Conservation (phyloP, 192 early-diverging fungal species). For the Borealophlyctis nickersoniae region DNA sequence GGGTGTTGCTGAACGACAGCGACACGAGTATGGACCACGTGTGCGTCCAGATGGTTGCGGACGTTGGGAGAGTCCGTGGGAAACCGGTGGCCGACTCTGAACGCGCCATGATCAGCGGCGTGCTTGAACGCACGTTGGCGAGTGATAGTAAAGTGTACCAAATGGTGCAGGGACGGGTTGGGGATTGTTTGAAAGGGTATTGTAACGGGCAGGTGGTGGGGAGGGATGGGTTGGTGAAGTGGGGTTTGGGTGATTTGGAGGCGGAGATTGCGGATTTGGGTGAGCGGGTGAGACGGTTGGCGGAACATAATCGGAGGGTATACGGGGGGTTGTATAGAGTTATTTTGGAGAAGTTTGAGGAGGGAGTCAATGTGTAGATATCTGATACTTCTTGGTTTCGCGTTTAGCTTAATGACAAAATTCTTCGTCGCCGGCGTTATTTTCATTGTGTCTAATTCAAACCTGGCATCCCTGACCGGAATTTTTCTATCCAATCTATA, state of each 20-base stretch:
- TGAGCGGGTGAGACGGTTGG: slow-evolving; percentile 29
- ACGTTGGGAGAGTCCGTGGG: slow-evolving; percentile 38
- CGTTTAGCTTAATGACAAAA: no score
- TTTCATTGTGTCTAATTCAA: no score
- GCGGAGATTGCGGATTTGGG: slow-evolving; percentile 39
- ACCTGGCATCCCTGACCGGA: no score
- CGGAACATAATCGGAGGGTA: slow-evolving; percentile 31
- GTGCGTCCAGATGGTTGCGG: slow-evolving; percentile 39
- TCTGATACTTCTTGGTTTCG: no score
- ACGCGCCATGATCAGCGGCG: slow-evolving; percentile 17
- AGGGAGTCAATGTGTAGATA: no score
- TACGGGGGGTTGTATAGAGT: slow-evolving; percentile 18
- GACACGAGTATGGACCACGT: slow-evolving; percentile 51
- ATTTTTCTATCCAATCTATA: no score
- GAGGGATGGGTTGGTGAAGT: slow-evolving; percentile 27
- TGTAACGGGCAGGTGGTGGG: slow-evolving; percentile 7
- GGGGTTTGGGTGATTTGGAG: slow-evolving; percentile 34
- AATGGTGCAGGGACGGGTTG: slow-evolving; percentile 37
- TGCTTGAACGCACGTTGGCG: slow-evolving; percentile 45
- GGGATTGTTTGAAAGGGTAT: slow-evolving; percentile 3
- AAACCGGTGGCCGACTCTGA: slow-evolving; percentile 17
- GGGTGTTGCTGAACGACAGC: slow-evolving; percentile 53
- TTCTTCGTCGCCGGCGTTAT: no score
- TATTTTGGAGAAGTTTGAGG: slow-evolving; percentile 7
- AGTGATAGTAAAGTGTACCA: slow-evolving; percentile 39